Evolutionary conservation across 192 early-diverging fungal species (phyloP).

Genomic region (Rhizophagus sp.): DNA sequence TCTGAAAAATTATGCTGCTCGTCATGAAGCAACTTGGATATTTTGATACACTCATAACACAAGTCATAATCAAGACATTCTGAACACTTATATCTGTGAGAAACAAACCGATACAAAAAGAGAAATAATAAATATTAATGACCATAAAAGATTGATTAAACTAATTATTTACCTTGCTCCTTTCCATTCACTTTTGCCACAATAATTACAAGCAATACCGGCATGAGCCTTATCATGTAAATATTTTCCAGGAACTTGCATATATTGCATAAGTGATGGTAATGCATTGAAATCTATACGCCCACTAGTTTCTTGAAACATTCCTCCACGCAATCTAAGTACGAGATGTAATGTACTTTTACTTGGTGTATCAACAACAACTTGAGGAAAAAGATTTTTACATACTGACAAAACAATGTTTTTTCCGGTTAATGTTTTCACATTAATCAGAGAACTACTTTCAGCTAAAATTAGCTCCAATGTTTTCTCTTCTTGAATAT

Average conservation of each 20-base stretch:
- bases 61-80: slow-evolving; percentile 23
- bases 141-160: background rate
- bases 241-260: background rate
- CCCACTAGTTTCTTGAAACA: slow-evolving; percentile 12
- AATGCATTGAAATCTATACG: slow-evolving; percentile 17
- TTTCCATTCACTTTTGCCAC: slow-evolving; percentile 18
- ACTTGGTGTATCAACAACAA: too few species aligned
- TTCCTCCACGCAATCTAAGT: slow-evolving; percentile 60
- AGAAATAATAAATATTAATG: background rate
- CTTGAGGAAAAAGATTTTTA: background rate
- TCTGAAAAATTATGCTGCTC: slow-evolving; percentile 11
- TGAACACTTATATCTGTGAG: slow-evolving; percentile 15
- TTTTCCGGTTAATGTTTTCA: background rate
- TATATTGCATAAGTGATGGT: slow-evolving; percentile 23
- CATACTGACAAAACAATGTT: background rate
- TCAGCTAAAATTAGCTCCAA: background rate
- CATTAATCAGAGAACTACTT: background rate
- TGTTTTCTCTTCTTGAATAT: slow-evolving; percentile 66
- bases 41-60: slow-evolving; percentile 13
- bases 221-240: background rate
- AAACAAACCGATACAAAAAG: background rate
- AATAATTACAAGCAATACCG: slow-evolving; percentile 23
- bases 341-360: slow-evolving; percentile 69
- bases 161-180: slow-evolving; percentile 23
- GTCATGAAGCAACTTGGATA: slow-evolving; percentile 18